Conservation (phyloP, 495 filamentous ascomycete genomes). For the Neurospora terricola region DNA sequence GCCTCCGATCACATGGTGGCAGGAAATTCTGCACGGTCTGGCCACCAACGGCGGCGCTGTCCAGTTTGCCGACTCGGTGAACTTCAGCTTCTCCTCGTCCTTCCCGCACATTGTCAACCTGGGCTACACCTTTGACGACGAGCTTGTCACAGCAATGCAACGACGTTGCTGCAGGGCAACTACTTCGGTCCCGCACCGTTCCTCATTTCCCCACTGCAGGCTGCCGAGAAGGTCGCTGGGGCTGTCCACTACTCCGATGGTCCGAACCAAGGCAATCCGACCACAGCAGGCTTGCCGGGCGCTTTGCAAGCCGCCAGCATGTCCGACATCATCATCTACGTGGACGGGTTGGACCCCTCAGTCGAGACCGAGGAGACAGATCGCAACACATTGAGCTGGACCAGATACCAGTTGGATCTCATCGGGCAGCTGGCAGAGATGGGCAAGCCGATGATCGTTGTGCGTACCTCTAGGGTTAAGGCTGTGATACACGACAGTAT, state of each 20-base stretch:
- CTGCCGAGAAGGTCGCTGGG: constrained; percentile 22
- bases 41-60: constrained; percentile 4
- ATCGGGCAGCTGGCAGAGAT: constrained; percentile 24
- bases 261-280: constrained; percentile 29
- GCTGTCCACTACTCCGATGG: constrained; percentile 14
- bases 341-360: constrained; percentile 32
- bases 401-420: constrained; percentile 26
- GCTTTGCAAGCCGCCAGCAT: constrained; percentile 24
- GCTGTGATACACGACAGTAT: too few relatives aligned
- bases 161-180: constrained; percentile 26
- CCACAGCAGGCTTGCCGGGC: constrained; percentile 44
- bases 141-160: constrained; percentile 21
- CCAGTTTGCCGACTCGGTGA: constrained; percentile 10
- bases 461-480: constrained; percentile 13
- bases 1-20: too few relatives aligned
- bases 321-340: constrained; percentile 31
- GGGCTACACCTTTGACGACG: constrained; percentile 33
- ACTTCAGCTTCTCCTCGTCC: constrained; percentile 28
- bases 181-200: constrained; percentile 31
- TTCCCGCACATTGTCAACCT: constrained; percentile 31
- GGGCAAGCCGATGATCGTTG: constrained; percentile 30
- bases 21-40: too few relatives aligned
- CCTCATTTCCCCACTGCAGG: constrained; percentile 23
- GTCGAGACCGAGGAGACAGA: constrained; percentile 31
- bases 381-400: constrained; percentile 30